Evolutionary conservation across 306 rosid species (phyloP).

Genomic region (Dicorynia guianensis): DNA sequence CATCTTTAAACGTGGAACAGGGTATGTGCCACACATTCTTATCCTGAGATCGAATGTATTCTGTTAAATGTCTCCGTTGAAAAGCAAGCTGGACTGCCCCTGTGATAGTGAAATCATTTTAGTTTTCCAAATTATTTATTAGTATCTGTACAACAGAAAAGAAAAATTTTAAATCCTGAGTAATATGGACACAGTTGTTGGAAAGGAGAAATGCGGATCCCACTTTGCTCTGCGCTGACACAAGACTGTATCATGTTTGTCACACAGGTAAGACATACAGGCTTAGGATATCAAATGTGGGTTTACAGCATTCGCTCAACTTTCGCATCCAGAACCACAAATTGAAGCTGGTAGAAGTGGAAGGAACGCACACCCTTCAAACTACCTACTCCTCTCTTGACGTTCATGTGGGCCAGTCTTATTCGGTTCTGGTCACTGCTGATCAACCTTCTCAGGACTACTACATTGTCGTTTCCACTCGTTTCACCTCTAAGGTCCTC

Average conservation of each 20-base stretch:
- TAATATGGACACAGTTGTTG: background rate
- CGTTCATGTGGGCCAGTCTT: constrained; percentile 91
- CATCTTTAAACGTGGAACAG: constrained; percentile 79
- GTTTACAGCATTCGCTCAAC: constrained; percentile 85
- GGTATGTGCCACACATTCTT: constrained; percentile 48
- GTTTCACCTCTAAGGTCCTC: constrained; percentile 67
- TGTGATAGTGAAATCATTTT: no score
- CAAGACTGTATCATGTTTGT: no score
- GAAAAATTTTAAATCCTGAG: background rate
- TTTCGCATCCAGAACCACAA: constrained; percentile 86
- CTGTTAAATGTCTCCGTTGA: no score
- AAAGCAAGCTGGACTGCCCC: no score
- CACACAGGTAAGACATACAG: constrained; percentile 88
- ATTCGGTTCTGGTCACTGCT: constrained; percentile 81
- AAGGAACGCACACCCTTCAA: constrained; percentile 95
- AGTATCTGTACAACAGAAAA: no score
- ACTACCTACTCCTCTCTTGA: constrained; percentile 85
- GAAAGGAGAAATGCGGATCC: no score
- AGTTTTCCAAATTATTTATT: no score
- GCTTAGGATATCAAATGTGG: constrained; percentile 93
- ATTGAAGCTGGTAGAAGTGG: constrained; percentile 90
- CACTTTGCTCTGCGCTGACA: no score
- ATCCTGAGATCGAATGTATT: background rate
- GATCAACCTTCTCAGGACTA: constrained; percentile 92
- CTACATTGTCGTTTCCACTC: constrained; percentile 75